phyloP scores from a whole-genome alignment of 495 filamentous ascomycete species.

The Penicillium lagena region DNA sequence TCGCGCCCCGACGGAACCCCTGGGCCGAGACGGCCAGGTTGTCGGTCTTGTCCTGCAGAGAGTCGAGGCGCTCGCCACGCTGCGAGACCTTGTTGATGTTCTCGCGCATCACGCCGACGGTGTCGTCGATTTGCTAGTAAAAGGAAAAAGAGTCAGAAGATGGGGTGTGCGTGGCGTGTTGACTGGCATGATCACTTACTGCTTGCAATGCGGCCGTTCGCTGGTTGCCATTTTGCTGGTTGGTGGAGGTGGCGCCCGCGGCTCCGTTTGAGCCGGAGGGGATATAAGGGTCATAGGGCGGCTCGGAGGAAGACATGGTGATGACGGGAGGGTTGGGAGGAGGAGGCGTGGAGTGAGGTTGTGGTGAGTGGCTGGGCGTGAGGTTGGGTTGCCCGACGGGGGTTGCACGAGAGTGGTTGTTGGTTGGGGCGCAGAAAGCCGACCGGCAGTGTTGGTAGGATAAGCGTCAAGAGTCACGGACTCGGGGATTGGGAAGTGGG shows the following conservation, averaged over 20 bases:
- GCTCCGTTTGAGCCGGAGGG: constrained; percentile 55
- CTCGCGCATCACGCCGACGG: constrained; percentile 85
- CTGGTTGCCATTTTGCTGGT: constrained; percentile 54
- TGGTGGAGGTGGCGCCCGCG: constrained; percentile 38
- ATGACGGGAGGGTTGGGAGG: constrained; percentile 15
- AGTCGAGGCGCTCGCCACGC: constrained; percentile 84
- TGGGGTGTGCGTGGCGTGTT: too few species aligned
- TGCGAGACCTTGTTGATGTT: constrained; percentile 91
- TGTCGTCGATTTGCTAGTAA: constrained; percentile 89
- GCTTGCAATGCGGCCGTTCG: constrained; percentile 70
- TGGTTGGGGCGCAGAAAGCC: constrained; percentile 12
- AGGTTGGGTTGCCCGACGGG: constrained; percentile 6
- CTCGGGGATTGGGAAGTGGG: not conserved
- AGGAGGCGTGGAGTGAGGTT: constrained; percentile 2
- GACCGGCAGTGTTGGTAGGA: not conserved
- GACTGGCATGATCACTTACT: constrained; percentile 45
- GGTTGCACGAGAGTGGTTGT: constrained; percentile 13
- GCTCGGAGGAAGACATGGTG: constrained; percentile 58
- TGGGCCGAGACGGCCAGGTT: constrained; percentile 84
- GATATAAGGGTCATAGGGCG: constrained; percentile 90
- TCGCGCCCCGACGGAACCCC: constrained; percentile 91
- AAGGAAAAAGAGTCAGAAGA: not conserved
- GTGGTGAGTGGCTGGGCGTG: not conserved
- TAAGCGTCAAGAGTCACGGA: not conserved
- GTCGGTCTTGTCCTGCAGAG: constrained; percentile 93